Evolutionary conservation across 2,329 filamentous ascomycete species (phyloP).

Genomic region (Xylaria hypoxylon): DNA sequence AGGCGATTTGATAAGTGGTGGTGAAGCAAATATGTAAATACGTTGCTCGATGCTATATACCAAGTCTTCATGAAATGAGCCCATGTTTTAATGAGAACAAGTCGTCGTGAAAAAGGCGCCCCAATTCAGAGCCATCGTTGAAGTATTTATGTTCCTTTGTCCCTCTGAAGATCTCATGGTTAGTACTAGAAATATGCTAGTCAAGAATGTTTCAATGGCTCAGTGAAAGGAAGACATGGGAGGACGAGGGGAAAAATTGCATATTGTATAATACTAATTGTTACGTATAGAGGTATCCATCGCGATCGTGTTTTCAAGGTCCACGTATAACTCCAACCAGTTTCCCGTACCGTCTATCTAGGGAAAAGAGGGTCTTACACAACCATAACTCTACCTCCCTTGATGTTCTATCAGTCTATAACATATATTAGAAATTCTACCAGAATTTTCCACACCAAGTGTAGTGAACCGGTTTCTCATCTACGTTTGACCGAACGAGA

Average conservation of each 20-base stretch:
- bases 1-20: neutral
- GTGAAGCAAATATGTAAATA: slow-evolving; percentile 16
- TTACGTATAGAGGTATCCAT: slow-evolving; percentile 23
- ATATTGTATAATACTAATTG: slow-evolving; percentile 15
- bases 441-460: neutral
- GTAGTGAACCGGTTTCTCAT: neutral
- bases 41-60: slow-evolving; percentile 13
- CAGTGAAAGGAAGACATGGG: neutral
- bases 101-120: neutral
- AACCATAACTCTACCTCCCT: no score
- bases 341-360: neutral
- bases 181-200: neutral
- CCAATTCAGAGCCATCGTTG: neutral
- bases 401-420: neutral
- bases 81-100: neutral
- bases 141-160: neutral
- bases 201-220: neutral
- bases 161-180: neutral
- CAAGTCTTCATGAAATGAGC: slow-evolving; percentile 8
- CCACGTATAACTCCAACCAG: neutral
- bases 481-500: neutral
- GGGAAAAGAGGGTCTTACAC: neutral
- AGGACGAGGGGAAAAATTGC: neutral
- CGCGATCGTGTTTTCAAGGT: neutral
- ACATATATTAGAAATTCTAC: neutral